Conservation (phyloP, 2,329 filamentous ascomycete genomes). For the Diaporthe sp. region DNA sequence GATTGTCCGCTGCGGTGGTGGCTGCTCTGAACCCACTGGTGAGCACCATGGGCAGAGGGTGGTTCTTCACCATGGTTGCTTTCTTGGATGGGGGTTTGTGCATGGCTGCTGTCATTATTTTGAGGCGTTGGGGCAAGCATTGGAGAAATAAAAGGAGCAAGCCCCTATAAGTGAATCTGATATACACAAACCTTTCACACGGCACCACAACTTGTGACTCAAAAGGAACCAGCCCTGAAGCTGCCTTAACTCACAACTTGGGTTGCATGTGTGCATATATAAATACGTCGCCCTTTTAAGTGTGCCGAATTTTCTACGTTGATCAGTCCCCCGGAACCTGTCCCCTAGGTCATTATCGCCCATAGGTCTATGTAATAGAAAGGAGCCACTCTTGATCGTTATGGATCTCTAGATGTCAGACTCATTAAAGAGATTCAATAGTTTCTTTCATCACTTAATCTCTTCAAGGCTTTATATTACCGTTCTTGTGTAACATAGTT, state of each 20-base stretch:
- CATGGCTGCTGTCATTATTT: constrained; percentile 58
- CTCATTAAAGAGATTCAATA: background rate
- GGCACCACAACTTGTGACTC: background rate
- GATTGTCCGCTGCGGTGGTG: constrained; percentile 68
- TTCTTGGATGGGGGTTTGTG: constrained; percentile 61
- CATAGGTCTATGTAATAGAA: background rate
- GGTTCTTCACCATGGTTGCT: constrained; percentile 69
- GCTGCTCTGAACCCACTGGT: constrained; percentile 70
- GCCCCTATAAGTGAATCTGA: background rate
- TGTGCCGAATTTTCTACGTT: too few species aligned
- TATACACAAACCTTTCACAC: background rate
- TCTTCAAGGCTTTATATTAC: too few species aligned
- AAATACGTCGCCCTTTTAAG: too few species aligned
- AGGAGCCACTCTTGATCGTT: background rate
- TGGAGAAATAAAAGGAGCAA: constrained; percentile 53
- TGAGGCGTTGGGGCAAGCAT: constrained; percentile 61
- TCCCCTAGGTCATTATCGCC: too few species aligned
- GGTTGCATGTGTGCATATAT: too few species aligned
- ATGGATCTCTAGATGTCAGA: background rate
- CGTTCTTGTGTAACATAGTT: background rate
- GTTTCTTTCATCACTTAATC: too few species aligned
- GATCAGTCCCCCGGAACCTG: too few species aligned
- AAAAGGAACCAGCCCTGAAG: background rate
- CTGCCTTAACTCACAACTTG: too few species aligned
- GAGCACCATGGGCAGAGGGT: constrained; percentile 66